Conservation (phyloP, 2,329 filamentous ascomycete genomes). For the Xylariaceae sp. region DNA sequence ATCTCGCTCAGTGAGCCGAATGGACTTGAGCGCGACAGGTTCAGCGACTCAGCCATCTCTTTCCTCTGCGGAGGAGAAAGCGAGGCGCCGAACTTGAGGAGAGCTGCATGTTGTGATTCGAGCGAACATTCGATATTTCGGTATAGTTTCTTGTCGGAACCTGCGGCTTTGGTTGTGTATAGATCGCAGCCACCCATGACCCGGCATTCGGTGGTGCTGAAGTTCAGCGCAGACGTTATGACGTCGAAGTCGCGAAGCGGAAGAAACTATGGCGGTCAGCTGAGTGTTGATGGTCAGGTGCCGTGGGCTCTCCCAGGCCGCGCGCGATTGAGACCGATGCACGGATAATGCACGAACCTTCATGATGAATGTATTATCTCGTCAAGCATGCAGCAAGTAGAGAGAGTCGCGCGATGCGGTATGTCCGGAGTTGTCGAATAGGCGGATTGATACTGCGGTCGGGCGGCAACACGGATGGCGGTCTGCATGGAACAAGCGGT, state of each 20-base stretch:
- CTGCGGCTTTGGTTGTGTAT: constrained; percentile 95
- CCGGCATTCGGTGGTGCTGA: constrained; percentile 89
- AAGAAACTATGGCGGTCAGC: constrained; percentile 64
- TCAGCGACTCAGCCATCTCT: constrained; percentile 64
- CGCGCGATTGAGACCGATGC: neutral
- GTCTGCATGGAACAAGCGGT: too few species aligned
- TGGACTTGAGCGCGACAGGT: constrained; percentile 82
- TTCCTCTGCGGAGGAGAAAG: constrained; percentile 79
- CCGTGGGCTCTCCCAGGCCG: neutral
- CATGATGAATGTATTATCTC: constrained; percentile 21
- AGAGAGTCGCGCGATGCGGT: neutral
- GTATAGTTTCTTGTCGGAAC: constrained; percentile 94
- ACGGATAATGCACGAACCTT: constrained; percentile 24
- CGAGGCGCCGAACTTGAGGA: constrained; percentile 81
- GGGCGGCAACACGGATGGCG: too few species aligned
- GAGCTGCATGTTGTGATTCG: constrained; percentile 85
- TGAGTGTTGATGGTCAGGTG: neutral
- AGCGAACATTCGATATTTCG: constrained; percentile 91
- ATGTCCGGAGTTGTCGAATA: neutral
- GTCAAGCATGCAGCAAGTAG: neutral
- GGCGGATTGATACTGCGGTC: too few species aligned
- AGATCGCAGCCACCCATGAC: constrained; percentile 93
- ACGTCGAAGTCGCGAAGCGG: constrained; percentile 87
- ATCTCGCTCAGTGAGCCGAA: constrained; percentile 89
- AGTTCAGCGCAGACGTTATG: constrained; percentile 90